A percentile compares a stretch with the other conserved stretches of the same genome.
phyloP scores from a whole-genome alignment of 2,329 filamentous ascomycete genomes.

The Venturia aucupariae region DNA sequence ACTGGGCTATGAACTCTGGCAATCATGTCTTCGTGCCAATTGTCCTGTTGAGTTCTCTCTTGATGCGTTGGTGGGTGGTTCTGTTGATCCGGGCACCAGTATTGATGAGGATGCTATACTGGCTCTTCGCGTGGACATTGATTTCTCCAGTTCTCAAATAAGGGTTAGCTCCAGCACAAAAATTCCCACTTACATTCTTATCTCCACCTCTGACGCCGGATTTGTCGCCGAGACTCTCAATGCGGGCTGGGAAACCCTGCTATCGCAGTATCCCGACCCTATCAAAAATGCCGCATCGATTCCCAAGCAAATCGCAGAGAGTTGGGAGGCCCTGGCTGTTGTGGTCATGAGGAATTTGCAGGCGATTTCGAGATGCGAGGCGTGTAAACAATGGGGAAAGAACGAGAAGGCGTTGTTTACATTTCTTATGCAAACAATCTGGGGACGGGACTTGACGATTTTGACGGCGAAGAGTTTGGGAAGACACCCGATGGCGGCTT shows the following conservation, averaged over 20 bases:
- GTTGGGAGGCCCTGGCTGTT: not conserved
- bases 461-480: not conserved
- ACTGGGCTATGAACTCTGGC: not conserved
- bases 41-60: not conserved
- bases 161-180: not conserved
- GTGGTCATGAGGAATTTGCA: not conserved
- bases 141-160: not conserved
- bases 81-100: not conserved
- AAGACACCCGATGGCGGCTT: not conserved
- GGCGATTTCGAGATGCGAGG: not conserved
- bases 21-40: not conserved
- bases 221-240: not conserved
- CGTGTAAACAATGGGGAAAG: not conserved
- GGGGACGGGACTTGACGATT: not conserved
- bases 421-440: not conserved
- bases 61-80: slow-evolving; percentile 5
- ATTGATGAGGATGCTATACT: not conserved
- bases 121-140: slow-evolving; percentile 6
- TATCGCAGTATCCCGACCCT: not conserved
- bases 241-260: not conserved
- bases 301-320: not conserved
- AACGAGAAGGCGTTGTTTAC: not conserved
- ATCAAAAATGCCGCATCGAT: not conserved
- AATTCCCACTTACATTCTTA: not conserved
- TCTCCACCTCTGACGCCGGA: not conserved